A percentile compares a stretch with the other conserved stretches of the same genome.
Conservation (phyloP, 192 early-diverging fungal species). For the Mortierella alpina region DNA sequence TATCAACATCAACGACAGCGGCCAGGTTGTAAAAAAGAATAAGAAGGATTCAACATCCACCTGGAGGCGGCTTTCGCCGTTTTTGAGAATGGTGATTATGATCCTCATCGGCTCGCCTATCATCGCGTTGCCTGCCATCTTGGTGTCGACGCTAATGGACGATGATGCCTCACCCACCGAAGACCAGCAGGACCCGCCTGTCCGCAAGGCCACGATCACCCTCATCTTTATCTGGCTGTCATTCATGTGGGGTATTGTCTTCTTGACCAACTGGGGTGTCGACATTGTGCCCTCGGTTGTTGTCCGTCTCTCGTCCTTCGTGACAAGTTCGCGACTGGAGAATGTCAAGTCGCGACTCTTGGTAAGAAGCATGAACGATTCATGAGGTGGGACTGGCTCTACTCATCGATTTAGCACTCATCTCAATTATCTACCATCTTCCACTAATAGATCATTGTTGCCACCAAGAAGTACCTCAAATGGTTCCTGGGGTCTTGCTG, state of each 20-base stretch:
- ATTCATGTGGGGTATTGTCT: slow-evolving; percentile 51
- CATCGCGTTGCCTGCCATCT: slow-evolving; percentile 36
- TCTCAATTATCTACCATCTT: not conserved
- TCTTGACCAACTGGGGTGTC: slow-evolving; percentile 42
- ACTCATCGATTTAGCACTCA: not conserved
- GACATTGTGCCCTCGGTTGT: slow-evolving; percentile 36
- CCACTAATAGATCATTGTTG: slow-evolving; percentile 32
- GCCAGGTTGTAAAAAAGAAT: slow-evolving; percentile 8
- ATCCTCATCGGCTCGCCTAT: slow-evolving; percentile 28
- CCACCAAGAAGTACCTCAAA: slow-evolving; percentile 40
- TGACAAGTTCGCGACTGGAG: slow-evolving; percentile 21
- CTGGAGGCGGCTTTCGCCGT: slow-evolving; percentile 45
- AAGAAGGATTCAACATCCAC: not conserved
- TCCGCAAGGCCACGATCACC: slow-evolving; percentile 22
- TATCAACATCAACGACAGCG: slow-evolving; percentile 32
- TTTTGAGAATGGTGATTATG: slow-evolving; percentile 36
- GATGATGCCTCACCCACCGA: slow-evolving; percentile 10
- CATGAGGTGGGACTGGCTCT: not conserved
- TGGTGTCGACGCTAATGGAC: slow-evolving; percentile 3
- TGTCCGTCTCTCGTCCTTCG: slow-evolving; percentile 29
- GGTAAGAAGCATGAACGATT: slow-evolving; percentile 11
- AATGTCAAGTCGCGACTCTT: slow-evolving; percentile 27
- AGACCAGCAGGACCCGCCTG: not conserved
- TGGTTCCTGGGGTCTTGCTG: slow-evolving; percentile 38
- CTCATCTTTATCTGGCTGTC: slow-evolving; percentile 47